Evolutionary conservation across 1,284 basidiomycete genomes (phyloP), one percentile per base, ranked within the genome.

Genomic region (Entoloma clypeatum): DNA sequence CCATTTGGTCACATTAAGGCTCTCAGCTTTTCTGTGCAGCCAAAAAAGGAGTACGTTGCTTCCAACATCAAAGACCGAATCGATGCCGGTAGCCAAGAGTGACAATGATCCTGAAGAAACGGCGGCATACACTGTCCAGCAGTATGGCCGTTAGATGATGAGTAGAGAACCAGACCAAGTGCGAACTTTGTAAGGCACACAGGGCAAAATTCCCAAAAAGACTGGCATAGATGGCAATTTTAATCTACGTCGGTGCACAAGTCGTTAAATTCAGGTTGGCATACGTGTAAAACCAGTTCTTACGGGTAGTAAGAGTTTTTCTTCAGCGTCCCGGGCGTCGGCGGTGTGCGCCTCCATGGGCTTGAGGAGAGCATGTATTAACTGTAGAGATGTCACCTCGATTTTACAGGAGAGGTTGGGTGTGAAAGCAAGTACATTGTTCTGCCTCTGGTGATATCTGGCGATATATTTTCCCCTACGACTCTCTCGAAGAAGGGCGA

Each of bases 31-130:
- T 48, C 74, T 72, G 62, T 99, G 86, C 1, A 95, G 71, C 68
- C 79, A 79, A 62, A 86, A 86, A 2, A 98, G 74, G 8, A 96
- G 70, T 26, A 95, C 61, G 55, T 96, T 98, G 49, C 92, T 93
- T 39, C 89, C 85, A 32, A 92, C 79, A 58, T 98, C 94, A 58
- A 96, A 95, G 14, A 91, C 79, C 10, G 90, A 83, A 61, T 96
- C 92, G 53, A 94, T 85, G 16, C 79, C 86, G 2, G 90, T 94
- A 16, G 93, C 92, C 44, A 98, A 79, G 36, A 98, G 74, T 7
- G 92, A 92, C 8, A 98, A 70, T 1, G 92, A 95, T 10, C 79
- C 57, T 3, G 91, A 87, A 2, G 87, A 87, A 47, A 92, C 74
- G 11, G 95, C 94, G 9, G 90, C 94, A 58, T 87, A 88, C 58